phyloP scores from a whole-genome alignment of 2,329 filamentous ascomycete species.

The Xenoacremonium recifei region DNA sequence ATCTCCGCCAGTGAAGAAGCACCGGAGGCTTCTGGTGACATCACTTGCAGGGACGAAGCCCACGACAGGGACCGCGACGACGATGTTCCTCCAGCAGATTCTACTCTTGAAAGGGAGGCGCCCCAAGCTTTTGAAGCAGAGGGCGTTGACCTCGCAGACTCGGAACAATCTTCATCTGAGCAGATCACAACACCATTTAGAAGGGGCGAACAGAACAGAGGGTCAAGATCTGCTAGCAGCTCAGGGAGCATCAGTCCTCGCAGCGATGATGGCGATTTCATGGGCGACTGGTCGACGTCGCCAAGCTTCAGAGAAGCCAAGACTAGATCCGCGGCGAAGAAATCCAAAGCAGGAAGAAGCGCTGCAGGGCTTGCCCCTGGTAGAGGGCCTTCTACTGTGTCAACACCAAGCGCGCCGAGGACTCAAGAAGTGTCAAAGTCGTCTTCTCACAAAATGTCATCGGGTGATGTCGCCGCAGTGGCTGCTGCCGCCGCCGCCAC shows the following conservation, averaged over 20 bases:
- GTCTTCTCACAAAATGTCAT: slow-evolving; percentile 14
- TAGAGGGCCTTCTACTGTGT: slow-evolving; percentile 1
- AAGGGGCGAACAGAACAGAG: too few species aligned
- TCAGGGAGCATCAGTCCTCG: not conserved
- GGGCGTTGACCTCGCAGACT: not conserved
- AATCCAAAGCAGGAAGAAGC: not conserved
- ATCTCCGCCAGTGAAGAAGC: too few species aligned
- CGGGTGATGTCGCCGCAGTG: slow-evolving; percentile 25
- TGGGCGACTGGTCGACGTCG: not conserved
- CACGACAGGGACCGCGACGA: too few species aligned
- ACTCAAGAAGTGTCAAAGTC: slow-evolving; percentile 11
- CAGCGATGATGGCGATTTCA: not conserved
- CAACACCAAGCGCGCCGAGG: slow-evolving; percentile 4
- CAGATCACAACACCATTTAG: too few species aligned
- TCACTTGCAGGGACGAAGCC: too few species aligned
- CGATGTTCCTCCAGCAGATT: too few species aligned
- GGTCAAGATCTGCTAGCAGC: not conserved
- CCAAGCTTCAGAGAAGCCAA: too few species aligned
- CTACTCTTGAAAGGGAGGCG: too few species aligned
- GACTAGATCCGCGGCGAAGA: not conserved
- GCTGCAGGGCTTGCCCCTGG: not conserved
- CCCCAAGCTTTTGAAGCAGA: not conserved
- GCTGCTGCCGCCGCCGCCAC: slow-evolving; percentile 31
- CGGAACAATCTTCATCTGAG: not conserved
- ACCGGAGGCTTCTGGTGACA: too few species aligned